Base-by-base conservation (phyloP, 225 moss, liverwort and hornwort genomes). In the Anthoceros angustus region DNA sequence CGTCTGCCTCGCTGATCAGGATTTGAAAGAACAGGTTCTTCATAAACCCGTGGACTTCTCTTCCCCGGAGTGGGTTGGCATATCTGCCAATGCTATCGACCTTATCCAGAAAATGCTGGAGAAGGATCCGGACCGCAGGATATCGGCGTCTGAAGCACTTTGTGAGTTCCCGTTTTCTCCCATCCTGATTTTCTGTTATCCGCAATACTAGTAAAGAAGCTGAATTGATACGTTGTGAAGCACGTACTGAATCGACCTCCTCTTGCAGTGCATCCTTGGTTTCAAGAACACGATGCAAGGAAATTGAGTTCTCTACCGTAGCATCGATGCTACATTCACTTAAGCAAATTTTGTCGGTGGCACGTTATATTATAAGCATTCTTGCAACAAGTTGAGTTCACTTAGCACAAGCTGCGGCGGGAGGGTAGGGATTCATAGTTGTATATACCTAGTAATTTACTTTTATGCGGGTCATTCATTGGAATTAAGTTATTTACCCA, bases 101-200 rank as follows among this genome's bases (percentile, higher is more conserved):
- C 66, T 81, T 10, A 2, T 81, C 21, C 70, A 55, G 38, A 81
- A 75, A 62, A 81, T 81, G 80, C 55, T 81, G 21, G 70, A 81
- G 64, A 81, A 81, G 48, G 71, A 81, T 61, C 77, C 80, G 64
- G 74, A 75, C 61, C 62, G 43, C n/a, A 72, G 80, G 42, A 81
- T 81, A 23, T 65, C 70, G 5, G 45, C 43, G n/a, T 55, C 69
- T 38, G 70, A 81, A 64, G 77, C 77, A 70, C 40, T 77, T 55
- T 75, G 80, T 77, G 45, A 77, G 73, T 66, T 14, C 0, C 25
- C 12, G 32, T 32, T 32, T 32, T 4, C 32, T 32, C 32, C 32
- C 32, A 32, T 32, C 32, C 4, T 32, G 32, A 1, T 4, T 32
- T 4, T 32, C 32, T 48, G 46, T 18, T 18, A 48, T 46, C 12